phyloP scores from a whole-genome alignment of 495 filamentous ascomycete genomes.

The Monascus purpureus region DNA sequence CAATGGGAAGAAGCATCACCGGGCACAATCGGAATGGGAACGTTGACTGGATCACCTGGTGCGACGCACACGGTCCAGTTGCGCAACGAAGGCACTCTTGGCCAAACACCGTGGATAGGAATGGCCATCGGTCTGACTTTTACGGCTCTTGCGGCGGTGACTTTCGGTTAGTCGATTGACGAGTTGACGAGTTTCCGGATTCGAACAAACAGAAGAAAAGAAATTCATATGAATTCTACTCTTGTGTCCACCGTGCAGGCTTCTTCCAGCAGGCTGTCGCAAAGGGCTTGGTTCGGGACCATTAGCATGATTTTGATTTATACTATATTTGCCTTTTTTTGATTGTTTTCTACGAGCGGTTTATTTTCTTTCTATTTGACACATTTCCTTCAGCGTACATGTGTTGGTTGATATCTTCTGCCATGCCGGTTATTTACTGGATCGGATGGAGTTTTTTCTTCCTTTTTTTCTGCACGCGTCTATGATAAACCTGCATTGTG shows the following conservation, averaged over 20 bases:
- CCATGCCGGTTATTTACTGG: too few relatives aligned
- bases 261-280: neutral
- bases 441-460: too few relatives aligned
- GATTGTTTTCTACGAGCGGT: neutral
- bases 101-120: constrained; percentile 35
- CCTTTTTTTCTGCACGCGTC: too few relatives aligned
- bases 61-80: constrained; percentile 5
- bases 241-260: neutral
- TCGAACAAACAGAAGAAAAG: too few relatives aligned
- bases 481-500: too few relatives aligned
- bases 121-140: constrained; percentile 34
- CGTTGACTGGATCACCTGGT: constrained; percentile 4
- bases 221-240: too few relatives aligned
- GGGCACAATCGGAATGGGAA: constrained; percentile 8
- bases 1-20: constrained; percentile 5
- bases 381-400: too few relatives aligned
- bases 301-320: too few relatives aligned
- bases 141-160: constrained; percentile 30
- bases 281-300: neutral
- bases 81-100: constrained; percentile 30
- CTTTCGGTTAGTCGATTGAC: constrained; percentile 19
- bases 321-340: neutral
- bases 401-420: too few relatives aligned
- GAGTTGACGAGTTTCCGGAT: neutral
- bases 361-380: too few relatives aligned